Evolutionary conservation across 2,329 filamentous ascomycete genomes (phyloP), one percentile per base, ranked within the genome.

Genomic region (Chrysoporthe austroafricana): DNA sequence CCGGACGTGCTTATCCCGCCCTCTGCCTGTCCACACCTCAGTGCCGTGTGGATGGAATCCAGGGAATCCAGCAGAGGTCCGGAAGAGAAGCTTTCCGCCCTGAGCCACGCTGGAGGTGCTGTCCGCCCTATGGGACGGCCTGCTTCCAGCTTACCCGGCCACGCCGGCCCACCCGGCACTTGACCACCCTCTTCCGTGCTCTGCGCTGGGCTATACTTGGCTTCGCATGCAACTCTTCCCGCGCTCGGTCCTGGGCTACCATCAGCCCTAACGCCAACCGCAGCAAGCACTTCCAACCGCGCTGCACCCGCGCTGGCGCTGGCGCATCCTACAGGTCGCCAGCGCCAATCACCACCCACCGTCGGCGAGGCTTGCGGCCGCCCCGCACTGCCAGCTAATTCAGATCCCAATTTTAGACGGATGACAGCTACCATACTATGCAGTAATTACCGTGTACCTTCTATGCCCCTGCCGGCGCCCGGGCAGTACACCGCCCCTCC

Each of bases 1-100:
- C 44, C 44, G 14, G 13, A 2, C 7, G 44, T 13, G 11, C 13
- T 18, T 18, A 14, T 46, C 44, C 44, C 44, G 8, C 8, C 18
- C 13, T 5, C 36, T 6, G 6, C 36, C 36, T 6, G 9, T 39
- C 36, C 9, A 39, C 36, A 39, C 9, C 9, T 39, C 36, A 39
- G 9, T 39, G 36, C 9, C 36, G 36, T 39, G 36, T 39, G 36
- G 6, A 39, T 39, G 36, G 36, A 39, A 39, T 39, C 9, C 5
- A 7, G 36, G 36, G 36, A 39, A 39, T 39, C 5, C 36, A 39
- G 44, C 13, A 44, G 36, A 62, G 21, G 9, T 36, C 59, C 65
- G 65, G 65, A 50, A 63, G 60, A 43, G 32, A 18, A 59, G 44
- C 50, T 48, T 63, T 43, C 65, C 65, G 65, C 50, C 18, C 48